Percentiles rank a stretch among this genome's conserved stretches.
Conservation (phyloP, 2,329 filamentous ascomycete species). For the Sordariomycetes sp. region DNA sequence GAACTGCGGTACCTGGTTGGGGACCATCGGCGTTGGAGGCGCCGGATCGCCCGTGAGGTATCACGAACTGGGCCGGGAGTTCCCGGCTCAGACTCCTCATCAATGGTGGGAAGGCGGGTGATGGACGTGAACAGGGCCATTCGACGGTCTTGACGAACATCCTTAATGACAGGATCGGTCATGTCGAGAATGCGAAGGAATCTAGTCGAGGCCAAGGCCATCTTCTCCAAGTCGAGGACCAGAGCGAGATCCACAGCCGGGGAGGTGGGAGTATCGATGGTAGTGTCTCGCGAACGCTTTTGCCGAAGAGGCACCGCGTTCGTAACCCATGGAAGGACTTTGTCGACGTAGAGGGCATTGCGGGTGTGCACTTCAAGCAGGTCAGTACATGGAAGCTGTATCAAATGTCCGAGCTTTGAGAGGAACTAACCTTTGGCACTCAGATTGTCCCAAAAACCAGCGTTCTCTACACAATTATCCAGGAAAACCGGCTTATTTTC, state of each 20-base stretch:
- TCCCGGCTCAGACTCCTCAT: background rate
- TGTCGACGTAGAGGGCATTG: background rate
- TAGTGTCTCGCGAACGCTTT: background rate
- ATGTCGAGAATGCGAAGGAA: background rate
- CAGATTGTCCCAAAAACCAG: constrained; percentile 2
- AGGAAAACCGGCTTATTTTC: background rate
- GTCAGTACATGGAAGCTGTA: background rate
- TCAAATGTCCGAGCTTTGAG: background rate
- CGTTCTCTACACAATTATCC: background rate
- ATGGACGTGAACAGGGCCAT: background rate
- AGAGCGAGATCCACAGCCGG: background rate
- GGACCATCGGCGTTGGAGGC: background rate
- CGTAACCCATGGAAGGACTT: background rate
- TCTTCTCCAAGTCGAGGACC: background rate
- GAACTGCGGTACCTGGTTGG: background rate
- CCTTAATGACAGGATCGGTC: background rate
- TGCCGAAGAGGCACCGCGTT: background rate
- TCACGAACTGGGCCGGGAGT: background rate
- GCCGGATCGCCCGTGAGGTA: background rate
- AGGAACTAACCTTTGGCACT: background rate
- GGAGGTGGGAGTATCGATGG: background rate
- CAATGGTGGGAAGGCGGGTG: background rate
- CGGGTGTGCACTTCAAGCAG: background rate
- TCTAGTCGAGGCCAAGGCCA: background rate
- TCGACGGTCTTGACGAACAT: background rate